phyloP scores from a whole-genome alignment of 441 rosid genomes.

The Pelargonium cotyledonis region DNA sequence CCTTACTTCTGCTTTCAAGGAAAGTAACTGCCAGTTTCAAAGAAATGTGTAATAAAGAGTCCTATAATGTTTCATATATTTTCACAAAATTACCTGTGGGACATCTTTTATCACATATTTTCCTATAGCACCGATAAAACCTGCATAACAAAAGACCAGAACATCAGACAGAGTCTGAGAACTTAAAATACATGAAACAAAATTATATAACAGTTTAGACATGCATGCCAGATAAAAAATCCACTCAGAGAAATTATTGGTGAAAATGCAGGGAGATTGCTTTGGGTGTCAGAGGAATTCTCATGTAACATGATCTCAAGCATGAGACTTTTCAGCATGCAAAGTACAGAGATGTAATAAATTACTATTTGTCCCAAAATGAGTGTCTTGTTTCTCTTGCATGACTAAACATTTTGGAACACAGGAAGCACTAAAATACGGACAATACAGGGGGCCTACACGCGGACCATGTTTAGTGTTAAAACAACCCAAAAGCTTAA shows the following conservation, averaged over 20 bases:
- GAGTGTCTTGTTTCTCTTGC: too few species aligned
- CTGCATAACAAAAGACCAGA: conserved; percentile 26
- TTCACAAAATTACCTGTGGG: conserved; percentile 41
- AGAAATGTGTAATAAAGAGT: not conserved
- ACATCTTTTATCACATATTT: conserved; percentile 44
- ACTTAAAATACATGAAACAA: not conserved
- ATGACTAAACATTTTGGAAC: too few species aligned
- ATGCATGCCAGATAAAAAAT: not conserved
- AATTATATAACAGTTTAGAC: not conserved
- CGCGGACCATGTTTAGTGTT: too few species aligned
- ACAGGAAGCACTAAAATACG: too few species aligned
- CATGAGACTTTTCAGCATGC: too few species aligned
- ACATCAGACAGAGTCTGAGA: not conserved
- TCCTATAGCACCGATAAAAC: conserved; percentile 33
- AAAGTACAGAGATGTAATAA: too few species aligned
- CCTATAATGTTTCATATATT: not conserved
- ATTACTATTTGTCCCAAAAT: not conserved
- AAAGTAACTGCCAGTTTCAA: too few species aligned
- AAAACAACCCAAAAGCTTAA: too few species aligned
- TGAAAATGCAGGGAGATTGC: not conserved
- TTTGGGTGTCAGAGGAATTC: not conserved
- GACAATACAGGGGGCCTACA: too few species aligned
- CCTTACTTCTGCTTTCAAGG: not conserved
- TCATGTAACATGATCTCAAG: not conserved
- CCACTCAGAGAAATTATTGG: too few species aligned